Base-by-base conservation (phyloP, 2,329 filamentous ascomycete genomes). In the Aspergillus tubingensis region DNA sequence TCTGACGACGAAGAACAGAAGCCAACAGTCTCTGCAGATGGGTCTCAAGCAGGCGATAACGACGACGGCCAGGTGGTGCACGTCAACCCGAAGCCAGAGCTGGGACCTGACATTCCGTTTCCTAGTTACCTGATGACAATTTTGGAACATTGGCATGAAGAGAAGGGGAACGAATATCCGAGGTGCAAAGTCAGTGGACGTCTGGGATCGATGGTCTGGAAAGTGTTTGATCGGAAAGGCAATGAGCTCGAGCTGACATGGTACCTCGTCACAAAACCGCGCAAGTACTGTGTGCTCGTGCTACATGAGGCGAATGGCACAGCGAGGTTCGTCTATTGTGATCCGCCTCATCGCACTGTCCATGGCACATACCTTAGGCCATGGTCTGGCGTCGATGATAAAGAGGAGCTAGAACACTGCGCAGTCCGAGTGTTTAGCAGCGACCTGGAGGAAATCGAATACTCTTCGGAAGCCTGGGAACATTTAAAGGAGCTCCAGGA, bases 151-250 rank as follows among this genome's bases (percentile, higher is more conserved):
- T 65, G 62, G 55, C 61, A 65, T 38, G 44, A 36, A 19, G 15
- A 56, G 8, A 50, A 66, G 3, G 57, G 63, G 1, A n/a, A 21
- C 5, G 17, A 43, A 11, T 3, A 8, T 5, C 65, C 61, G 8
- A 48, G 39, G 1, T 67, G 61, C 38, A 25, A 30, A 21, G 58
- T 15, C 25, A 48, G 10, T 8, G 17, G 10, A 10, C 5, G 11
- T 15, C 54, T 15, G 32, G 11, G n/a, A 1, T 15, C 43, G 4
- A 49, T 23, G 17, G 21, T 36, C 17, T 57, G 27, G 48, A 64
- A 60, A n/a, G 59, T 64, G 8, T 69, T 67, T 41, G 60, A 65
- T 27, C 54, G 57, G 6, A 30, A 66, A 8, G 66, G 63, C 2
- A 59, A 59, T 1, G 39, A 62, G 36, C 3, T 66, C 15, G 43